Percentiles rank a stretch among this genome's conserved stretches.
Conservation (phyloP, 768 basidiomycete species). For the Tricholoma sp. region DNA sequence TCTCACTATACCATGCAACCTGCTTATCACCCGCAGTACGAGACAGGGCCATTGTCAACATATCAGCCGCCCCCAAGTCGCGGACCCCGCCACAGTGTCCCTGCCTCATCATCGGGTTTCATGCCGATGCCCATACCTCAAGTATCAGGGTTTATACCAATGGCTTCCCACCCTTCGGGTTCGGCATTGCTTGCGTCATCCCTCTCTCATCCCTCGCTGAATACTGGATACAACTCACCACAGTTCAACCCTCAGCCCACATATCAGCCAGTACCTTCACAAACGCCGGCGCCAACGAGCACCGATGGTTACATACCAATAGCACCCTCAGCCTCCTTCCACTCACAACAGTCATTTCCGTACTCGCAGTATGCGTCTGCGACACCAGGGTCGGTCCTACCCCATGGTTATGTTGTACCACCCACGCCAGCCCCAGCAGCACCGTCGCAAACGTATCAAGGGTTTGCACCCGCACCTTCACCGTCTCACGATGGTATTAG, state of each 20-base stretch:
- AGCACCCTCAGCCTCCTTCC: slow-evolving; percentile 32
- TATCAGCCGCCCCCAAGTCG: slow-evolving; percentile 33
- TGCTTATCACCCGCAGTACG: slow-evolving; percentile 36
- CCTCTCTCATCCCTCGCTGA: slow-evolving; percentile 2
- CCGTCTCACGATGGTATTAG: slow-evolving; percentile 29
- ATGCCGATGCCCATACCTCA: slow-evolving; percentile 53
- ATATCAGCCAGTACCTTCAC: slow-evolving; percentile 27
- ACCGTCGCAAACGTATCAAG: slow-evolving; percentile 28
- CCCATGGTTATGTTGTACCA: slow-evolving; percentile 34
- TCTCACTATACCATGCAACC: slow-evolving; percentile 25
- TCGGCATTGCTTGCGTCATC: slow-evolving; percentile 7
- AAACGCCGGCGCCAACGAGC: slow-evolving; percentile 16
- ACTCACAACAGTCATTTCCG: slow-evolving; percentile 34
- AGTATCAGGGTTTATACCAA: slow-evolving; percentile 33
- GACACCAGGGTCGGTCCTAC: slow-evolving; percentile 26
- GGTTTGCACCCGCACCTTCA: slow-evolving; percentile 27
- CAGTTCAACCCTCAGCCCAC: slow-evolving; percentile 28
- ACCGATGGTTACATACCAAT: slow-evolving; percentile 17
- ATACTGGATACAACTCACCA: slow-evolving; percentile 27
- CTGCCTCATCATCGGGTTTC: slow-evolving; percentile 65
- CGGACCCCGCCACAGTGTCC: slow-evolving; percentile 65
- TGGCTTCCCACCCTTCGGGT: slow-evolving; percentile 40
- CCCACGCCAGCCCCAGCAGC: slow-evolving; percentile 25
- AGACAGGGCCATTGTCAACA: slow-evolving; percentile 26
- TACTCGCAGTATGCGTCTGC: slow-evolving; percentile 34